Conservation (phyloP, 2,329 filamentous ascomycete species). For the Aurifilum marmelostoma region DNA sequence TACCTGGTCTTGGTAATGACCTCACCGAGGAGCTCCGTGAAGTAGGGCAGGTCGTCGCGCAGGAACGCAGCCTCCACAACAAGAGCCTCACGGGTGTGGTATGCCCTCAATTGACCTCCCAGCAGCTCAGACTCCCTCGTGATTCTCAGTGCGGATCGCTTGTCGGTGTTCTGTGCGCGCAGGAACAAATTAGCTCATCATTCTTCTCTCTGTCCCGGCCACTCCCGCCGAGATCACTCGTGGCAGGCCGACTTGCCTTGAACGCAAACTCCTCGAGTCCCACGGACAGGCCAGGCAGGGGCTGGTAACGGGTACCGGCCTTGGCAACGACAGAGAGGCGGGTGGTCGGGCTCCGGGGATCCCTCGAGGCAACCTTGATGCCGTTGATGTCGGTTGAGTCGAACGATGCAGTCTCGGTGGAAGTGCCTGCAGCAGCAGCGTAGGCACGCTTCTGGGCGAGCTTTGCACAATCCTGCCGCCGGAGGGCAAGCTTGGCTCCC, state of each 20-base stretch:
- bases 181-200: slow-evolving; percentile 53
- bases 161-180: slow-evolving; percentile 72
- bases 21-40: slow-evolving; percentile 92
- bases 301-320: slow-evolving; percentile 91
- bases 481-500: slow-evolving; percentile 61
- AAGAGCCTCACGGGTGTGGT: slow-evolving; percentile 91
- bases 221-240: slow-evolving; percentile 28
- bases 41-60: slow-evolving; percentile 94
- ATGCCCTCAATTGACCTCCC: slow-evolving; percentile 83
- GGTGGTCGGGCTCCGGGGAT: slow-evolving; percentile 84
- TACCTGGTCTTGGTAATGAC: slow-evolving; percentile 88
- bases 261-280: slow-evolving; percentile 95
- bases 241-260: slow-evolving; percentile 65
- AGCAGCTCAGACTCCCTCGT: slow-evolving; percentile 94
- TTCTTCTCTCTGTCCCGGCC: slow-evolving; percentile 11
- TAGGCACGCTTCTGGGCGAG: slow-evolving; percentile 55
- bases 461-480: slow-evolving; percentile 61
- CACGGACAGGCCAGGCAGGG: slow-evolving; percentile 84
- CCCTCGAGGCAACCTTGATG: slow-evolving; percentile 90
- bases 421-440: slow-evolving; percentile 60
- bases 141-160: slow-evolving; percentile 89
- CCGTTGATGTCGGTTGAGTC: slow-evolving; percentile 84
- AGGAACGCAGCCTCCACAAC: slow-evolving; percentile 95
- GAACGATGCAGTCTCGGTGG: slow-evolving; percentile 76
- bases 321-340: slow-evolving; percentile 91